A percentile compares a stretch with the other conserved stretches of the same genome.
Conservation (phyloP, 768 basidiomycete genomes). For the Leucocoprinus birnbaumii region DNA sequence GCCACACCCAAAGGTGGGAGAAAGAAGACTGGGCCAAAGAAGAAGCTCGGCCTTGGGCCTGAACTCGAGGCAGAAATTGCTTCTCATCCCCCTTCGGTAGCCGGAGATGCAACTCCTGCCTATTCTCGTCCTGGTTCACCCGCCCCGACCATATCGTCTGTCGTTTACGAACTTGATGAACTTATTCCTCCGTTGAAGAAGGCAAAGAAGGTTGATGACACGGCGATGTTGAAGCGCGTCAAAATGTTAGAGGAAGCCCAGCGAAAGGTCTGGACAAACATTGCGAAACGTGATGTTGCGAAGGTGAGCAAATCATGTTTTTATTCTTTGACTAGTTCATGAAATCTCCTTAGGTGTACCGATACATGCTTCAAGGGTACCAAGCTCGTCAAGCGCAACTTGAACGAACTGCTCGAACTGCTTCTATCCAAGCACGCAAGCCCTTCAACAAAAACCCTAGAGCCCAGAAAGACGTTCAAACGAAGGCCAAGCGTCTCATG, state of each 20-base stretch:
- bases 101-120: constrained; percentile 70
- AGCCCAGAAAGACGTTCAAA: constrained; percentile 77
- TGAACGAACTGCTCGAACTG: constrained; percentile 74
- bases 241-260: constrained; percentile 81
- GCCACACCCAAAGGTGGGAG: constrained; percentile 48
- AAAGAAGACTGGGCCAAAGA: constrained; percentile 55
- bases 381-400: constrained; percentile 64
- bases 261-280: constrained; percentile 87
- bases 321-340: neutral
- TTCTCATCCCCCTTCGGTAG: constrained; percentile 52
- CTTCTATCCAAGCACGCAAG: constrained; percentile 74
- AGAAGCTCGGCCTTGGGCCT: constrained; percentile 50
- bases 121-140: constrained; percentile 74
- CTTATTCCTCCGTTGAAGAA: constrained; percentile 66
- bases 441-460: constrained; percentile 76
- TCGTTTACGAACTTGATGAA: constrained; percentile 74
- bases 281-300: constrained; percentile 79
- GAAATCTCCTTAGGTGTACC: constrained; percentile 59
- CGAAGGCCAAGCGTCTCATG: constrained; percentile 85
- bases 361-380: constrained; percentile 66
- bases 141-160: constrained; percentile 48
- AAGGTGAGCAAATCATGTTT: constrained; percentile 47
- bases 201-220: constrained; percentile 76
- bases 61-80: constrained; percentile 50
- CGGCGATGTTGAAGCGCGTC: constrained; percentile 68